These are phyloP conservation scores for Lodderomyces jiufengensis DNA, from an alignment of 1,139 yeast species.

Conservation along the genomic window DNA sequence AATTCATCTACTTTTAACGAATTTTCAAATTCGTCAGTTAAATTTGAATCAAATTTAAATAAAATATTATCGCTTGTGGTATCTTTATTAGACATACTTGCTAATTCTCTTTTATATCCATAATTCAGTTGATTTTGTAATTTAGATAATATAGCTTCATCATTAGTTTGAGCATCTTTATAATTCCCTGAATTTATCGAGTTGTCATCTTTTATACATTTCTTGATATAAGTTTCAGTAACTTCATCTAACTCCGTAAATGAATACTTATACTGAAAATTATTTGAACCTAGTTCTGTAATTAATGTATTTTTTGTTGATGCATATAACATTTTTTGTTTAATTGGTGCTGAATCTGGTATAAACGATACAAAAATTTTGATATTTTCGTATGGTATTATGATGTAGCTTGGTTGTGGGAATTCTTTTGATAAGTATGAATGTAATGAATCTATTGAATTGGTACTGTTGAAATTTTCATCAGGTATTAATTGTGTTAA, in stretches of 20 bases:
- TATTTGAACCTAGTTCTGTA: conserved; percentile 65
- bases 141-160: conserved; percentile 51
- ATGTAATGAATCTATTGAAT: conserved; percentile 28
- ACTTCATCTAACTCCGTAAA: conserved; percentile 63
- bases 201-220: conserved; percentile 27
- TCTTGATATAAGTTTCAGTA: conserved; percentile 44
- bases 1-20: conserved; percentile 16
- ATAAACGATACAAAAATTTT: conserved; percentile 74
- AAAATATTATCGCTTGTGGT: conserved; percentile 19
- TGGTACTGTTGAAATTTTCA: conserved; percentile 25
- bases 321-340: conserved; percentile 90
- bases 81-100: conserved; percentile 27
- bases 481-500: conserved; percentile 44
- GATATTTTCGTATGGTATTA: conserved; percentile 30
- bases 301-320: conserved; percentile 77
- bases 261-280: conserved; percentile 53
- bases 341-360: conserved; percentile 81
- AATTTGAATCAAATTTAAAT: conserved; percentile 25
- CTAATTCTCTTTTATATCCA: conserved; percentile 28
- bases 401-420: conserved; percentile 58
- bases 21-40: conserved; percentile 22
- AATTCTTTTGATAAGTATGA: conserved; percentile 31
- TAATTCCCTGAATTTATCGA: conserved; percentile 12
- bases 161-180: conserved; percentile 50
- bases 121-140: conserved; percentile 29